Evolutionary conservation across 768 basidiomycete species (phyloP).

Genomic region (Tricholoma saponaceum): DNA sequence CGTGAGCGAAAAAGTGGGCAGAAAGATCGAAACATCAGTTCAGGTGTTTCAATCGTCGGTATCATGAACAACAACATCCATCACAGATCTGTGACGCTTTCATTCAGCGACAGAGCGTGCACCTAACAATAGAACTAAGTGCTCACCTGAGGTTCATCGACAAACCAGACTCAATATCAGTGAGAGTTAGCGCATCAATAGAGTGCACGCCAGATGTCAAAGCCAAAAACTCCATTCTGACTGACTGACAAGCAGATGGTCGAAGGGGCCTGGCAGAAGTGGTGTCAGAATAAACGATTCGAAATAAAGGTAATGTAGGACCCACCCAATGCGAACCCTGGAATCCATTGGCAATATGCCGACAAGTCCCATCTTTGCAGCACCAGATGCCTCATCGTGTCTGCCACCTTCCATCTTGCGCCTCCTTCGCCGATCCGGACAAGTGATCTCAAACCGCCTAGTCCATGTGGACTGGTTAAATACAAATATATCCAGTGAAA

Average conservation of each 20-base stretch:
- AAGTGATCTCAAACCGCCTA: slow-evolving; percentile 72
- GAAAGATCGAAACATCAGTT: too few relatives aligned
- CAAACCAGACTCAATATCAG: slow-evolving; percentile 71
- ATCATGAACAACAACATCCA: slow-evolving; percentile 55
- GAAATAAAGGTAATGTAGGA: slow-evolving; percentile 12
- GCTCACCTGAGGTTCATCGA: slow-evolving; percentile 70
- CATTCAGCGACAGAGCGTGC: slow-evolving; percentile 2
- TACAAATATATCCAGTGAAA: slow-evolving; percentile 83
- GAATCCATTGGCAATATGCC: slow-evolving; percentile 77
- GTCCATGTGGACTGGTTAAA: slow-evolving; percentile 79
- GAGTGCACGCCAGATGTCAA: slow-evolving; percentile 76
- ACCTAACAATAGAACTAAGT: background rate
- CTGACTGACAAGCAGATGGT: slow-evolving; percentile 82
- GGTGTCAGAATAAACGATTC: background rate
- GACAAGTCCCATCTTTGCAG: slow-evolving; percentile 40
- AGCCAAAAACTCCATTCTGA: slow-evolving; percentile 82
- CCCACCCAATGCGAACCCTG: slow-evolving; percentile 76
- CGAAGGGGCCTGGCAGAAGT: slow-evolving; percentile 56
- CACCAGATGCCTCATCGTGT: slow-evolving; percentile 17
- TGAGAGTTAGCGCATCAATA: slow-evolving; percentile 66
- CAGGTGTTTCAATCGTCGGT: background rate
- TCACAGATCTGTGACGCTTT: slow-evolving; percentile 48
- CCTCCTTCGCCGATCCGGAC: slow-evolving; percentile 51
- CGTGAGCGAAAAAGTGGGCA: background rate
- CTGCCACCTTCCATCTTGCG: slow-evolving; percentile 32